Base-by-base conservation (phyloP, 2,329 filamentous ascomycete genomes). In the Scedosporium apiospermum region DNA sequence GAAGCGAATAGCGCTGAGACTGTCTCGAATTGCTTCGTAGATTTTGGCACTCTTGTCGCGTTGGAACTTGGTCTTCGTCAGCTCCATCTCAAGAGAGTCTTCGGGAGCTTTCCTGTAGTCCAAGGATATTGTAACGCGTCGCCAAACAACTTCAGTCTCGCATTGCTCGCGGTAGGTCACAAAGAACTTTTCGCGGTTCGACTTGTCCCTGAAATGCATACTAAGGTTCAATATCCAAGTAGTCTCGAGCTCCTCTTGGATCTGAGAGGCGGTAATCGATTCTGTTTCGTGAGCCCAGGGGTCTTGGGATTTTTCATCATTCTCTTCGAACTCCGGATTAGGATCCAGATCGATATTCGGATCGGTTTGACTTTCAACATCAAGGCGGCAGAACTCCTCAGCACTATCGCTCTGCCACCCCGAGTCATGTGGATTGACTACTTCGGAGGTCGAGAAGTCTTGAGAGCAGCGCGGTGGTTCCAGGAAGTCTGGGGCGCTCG, bases 181-280 rank as follows among this genome's bases (percentile, higher is more conserved):
- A 73, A 98, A 99, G 78, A 98, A 98, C 74, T 99, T 99, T 74
- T 99, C 95, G 53, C 93, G 85, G 68, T 90, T 90, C 12, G 93
- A 96, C 69, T 89, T 88, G 76, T 99, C 95, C 64, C 93, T 86
- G 74, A 97, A 99, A 74, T 96, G 92, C 95, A 99, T 97, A 75
- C 92, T 97, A 64, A 98, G 82, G 71, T 99, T 99, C 68, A 99
- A 80, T 64, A 99, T 98, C 95, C 95, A 99, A 70, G 84, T 88
- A 65, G 82, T 84, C 70, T 97, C 92, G 62, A 97, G 82, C 74
- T 98, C 93, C 65, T 90, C 85, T 66, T 89, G 85, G 66, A 96
- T 61, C 30, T 81, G 76, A 2, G 81, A 80, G 3, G 77, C 77
- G 16, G 81, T 79, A 65, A 80, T 75, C 21, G 81, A 83, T 23